A percentile compares a stretch with the other conserved stretches of the same genome.
Conservation (phyloP, 352 stramenopile species). For the Globisporangium solare region DNA sequence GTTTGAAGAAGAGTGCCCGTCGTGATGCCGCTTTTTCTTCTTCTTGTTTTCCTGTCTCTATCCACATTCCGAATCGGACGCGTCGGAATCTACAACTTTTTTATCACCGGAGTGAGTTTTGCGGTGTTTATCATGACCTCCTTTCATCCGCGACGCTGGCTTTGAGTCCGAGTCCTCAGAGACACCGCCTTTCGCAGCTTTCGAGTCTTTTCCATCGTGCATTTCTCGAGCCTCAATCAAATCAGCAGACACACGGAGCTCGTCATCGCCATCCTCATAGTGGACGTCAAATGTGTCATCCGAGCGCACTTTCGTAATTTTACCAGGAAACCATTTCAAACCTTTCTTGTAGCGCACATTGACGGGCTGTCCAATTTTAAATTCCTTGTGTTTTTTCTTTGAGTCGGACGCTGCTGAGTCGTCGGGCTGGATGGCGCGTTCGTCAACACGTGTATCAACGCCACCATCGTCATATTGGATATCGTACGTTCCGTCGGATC, state of each 20-base stretch:
- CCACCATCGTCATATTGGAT: conserved; percentile 22
- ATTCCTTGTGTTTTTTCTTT: background rate
- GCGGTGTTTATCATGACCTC: background rate
- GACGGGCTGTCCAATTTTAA: conserved; percentile 30
- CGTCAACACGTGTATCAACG: background rate
- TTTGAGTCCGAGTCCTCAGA: conserved; percentile 5
- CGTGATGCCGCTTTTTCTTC: conserved; percentile 11
- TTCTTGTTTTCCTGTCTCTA: background rate
- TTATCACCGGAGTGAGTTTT: background rate
- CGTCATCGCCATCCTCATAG: conserved; percentile 58
- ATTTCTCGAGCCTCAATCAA: conserved; percentile 20
- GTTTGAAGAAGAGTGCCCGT: background rate
- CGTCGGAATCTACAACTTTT: background rate
- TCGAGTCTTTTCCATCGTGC: background rate
- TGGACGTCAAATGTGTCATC: conserved; percentile 68
- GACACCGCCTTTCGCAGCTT: background rate
- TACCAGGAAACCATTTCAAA: conserved; percentile 49
- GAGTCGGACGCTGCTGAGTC: background rate
- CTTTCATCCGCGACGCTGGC: background rate
- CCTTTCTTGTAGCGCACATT: conserved; percentile 69
- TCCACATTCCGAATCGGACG: conserved; percentile 6
- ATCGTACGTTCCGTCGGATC: conserved; percentile 25
- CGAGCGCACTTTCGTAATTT: conserved; percentile 45
- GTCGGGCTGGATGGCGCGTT: background rate
- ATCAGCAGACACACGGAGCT: conserved; percentile 26